These are phyloP conservation scores for Aphanomyces astaci DNA, from an alignment of 352 stramenopile genomes.

Conservation along the genomic window DNA sequence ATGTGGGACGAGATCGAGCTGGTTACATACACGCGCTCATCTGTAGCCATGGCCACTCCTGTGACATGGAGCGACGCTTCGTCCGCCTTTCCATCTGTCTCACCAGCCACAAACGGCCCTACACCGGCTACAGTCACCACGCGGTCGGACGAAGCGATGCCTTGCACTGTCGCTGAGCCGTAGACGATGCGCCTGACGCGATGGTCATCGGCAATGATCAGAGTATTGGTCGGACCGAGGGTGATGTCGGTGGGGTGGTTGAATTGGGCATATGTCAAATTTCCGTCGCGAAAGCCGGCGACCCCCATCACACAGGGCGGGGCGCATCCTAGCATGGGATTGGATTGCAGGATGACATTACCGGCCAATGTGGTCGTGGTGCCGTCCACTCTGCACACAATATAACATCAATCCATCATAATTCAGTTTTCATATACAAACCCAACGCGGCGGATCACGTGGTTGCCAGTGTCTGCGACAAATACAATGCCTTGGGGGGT, in stretches of 20 bases:
- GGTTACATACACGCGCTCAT: constrained; percentile 86
- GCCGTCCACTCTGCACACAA: constrained; percentile 31
- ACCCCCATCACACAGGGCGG: constrained; percentile 86
- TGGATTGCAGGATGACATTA: constrained; percentile 39
- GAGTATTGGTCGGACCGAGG: constrained; percentile 59
- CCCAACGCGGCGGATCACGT: constrained; percentile 83
- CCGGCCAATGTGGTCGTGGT: constrained; percentile 61
- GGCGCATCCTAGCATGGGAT: constrained; percentile 76
- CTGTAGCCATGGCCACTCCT: constrained; percentile 72
- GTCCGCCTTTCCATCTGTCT: constrained; percentile 77
- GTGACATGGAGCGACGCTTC: constrained; percentile 89
- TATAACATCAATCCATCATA: background rate
- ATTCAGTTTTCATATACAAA: constrained; percentile 35
- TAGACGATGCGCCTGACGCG: constrained; percentile 81
- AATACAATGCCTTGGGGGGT: constrained; percentile 78
- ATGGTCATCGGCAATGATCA: constrained; percentile 88
- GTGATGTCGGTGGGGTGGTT: constrained; percentile 89
- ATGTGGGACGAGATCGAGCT: constrained; percentile 87
- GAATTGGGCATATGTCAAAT: constrained; percentile 82
- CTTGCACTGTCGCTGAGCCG: constrained; percentile 48
- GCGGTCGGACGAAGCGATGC: constrained; percentile 48
- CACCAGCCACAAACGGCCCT: constrained; percentile 37
- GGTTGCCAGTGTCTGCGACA: constrained; percentile 95
- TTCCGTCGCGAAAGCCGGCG: constrained; percentile 80
- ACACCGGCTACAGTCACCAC: constrained; percentile 90